Base-by-base conservation (phyloP, 1,139 yeast species). In the Sugiyamaella xylanicola region DNA sequence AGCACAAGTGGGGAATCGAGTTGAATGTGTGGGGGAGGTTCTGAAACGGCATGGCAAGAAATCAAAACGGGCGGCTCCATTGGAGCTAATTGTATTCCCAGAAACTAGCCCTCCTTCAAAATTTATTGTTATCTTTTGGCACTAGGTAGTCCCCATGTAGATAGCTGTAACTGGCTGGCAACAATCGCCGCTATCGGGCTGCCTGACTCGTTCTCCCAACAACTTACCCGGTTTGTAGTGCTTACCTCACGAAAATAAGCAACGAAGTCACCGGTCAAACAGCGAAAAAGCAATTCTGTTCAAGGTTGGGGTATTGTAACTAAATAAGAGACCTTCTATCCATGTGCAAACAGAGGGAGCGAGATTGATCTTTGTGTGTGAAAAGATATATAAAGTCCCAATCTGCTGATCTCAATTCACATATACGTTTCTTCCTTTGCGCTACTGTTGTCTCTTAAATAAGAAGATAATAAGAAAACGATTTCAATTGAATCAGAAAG, bases 331-430 rank as follows among this genome's bases (percentile, higher is more conserved):
- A 8, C 15, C 15, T 7, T 32, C 15, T n/a, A 32, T 32, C 37
- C 37, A 32, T 32, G 37, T 32, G 37, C 37, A 13, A 32, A 11
- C 15, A 4, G 15, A 32, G 37, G 32, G 32, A n/a, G 29, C 29
- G 5, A 25, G 37, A 8, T 27, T 15, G 40, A 46, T 37, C 50
- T 37, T 46, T 46, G 50, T 46, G 50, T 46, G 22, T 16, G 50
- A 46, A 32, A 46, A 25, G 37, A 46, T 46, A 46, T 46, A 46
- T 16, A 37, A 46, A 46, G 42, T 21, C 42, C 42, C 29, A 46
- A 46, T 46, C 43, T 46, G 35, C 42, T 27, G 32, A 36, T 48
- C 37, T 39, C 22, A 29, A 22, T 48, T n/a, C 35, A 17, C 35
- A 17, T 22, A 2, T 39, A 27, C 36, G 19, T 22, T 13, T 36